Evolutionary conservation across 176 grass and related monocot genomes (phyloP).

Genomic region (Eragrostis nindensis): DNA sequence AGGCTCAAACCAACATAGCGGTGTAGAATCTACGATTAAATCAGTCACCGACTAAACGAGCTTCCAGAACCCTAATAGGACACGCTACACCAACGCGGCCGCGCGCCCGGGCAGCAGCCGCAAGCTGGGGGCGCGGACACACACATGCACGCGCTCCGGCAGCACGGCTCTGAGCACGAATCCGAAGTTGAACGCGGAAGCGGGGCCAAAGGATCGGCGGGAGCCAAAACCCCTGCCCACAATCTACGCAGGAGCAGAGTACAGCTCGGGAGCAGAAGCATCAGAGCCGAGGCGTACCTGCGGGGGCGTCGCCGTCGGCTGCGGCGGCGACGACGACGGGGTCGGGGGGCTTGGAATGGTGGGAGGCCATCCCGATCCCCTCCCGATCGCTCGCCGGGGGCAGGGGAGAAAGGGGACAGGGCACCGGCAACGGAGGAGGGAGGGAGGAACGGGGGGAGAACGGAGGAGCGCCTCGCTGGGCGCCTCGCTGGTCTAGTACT

Average conservation of each 20-base stretch:
- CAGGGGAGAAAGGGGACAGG: slow-evolving; percentile 21
- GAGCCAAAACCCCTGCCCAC: background rate
- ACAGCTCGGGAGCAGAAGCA: background rate
- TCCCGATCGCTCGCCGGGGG: slow-evolving; percentile 28
- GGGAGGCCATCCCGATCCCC: slow-evolving; percentile 52
- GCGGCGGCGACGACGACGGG: background rate
- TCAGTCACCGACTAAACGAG: background rate
- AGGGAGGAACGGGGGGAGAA: background rate
- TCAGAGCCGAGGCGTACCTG: slow-evolving; percentile 12
- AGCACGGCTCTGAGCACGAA: background rate
- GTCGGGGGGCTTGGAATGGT: slow-evolving; percentile 35
- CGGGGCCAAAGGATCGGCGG: background rate
- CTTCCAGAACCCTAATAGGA: slow-evolving; percentile 34
- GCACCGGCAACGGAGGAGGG: slow-evolving; percentile 50
- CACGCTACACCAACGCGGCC: background rate
- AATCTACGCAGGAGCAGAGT: background rate
- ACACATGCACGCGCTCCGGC: background rate
- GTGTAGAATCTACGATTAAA: background rate
- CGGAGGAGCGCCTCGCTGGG: background rate
- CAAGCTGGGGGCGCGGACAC: background rate
- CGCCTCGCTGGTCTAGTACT: background rate
- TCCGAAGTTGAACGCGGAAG: background rate
- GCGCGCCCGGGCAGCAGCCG: background rate
- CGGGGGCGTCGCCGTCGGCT: slow-evolving; percentile 4
- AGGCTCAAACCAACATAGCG: background rate